phyloP scores from a whole-genome alignment of 805 yeast genomes.

The Kluyveromyces aestuarii region DNA sequence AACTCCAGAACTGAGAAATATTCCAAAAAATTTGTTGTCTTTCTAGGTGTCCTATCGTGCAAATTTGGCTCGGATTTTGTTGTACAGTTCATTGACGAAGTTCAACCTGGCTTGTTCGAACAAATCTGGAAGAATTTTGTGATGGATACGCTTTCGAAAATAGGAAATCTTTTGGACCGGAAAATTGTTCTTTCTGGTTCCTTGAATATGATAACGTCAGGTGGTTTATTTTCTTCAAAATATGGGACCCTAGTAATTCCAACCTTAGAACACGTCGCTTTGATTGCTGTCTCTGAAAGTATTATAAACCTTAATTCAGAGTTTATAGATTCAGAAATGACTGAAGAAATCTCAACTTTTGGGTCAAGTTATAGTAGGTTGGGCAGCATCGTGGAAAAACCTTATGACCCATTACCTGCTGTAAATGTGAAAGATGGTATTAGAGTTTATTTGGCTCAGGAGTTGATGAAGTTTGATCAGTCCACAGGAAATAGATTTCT shows the following conservation, averaged over 20 bases:
- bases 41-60: conserved; percentile 47
- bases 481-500: conserved; percentile 11
- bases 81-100: conserved; percentile 58
- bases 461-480: conserved; percentile 17
- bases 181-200: conserved; percentile 46
- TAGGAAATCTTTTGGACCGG: conserved; percentile 45
- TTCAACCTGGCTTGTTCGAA: conserved; percentile 52
- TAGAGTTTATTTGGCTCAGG: conserved; percentile 13
- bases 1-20: conserved; percentile 74
- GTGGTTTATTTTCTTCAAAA: conserved; percentile 29
- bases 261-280: conserved; percentile 37
- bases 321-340: conserved; percentile 35
- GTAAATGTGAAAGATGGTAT: conserved; percentile 29
- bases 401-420: conserved; percentile 63
- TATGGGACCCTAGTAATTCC: conserved; percentile 35
- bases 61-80: conserved; percentile 43
- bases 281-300: conserved; percentile 30
- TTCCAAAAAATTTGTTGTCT: conserved; percentile 59
- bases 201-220: conserved; percentile 34
- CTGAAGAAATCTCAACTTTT: conserved; percentile 70
- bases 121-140: conserved; percentile 37
- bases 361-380: conserved; percentile 80
- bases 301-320: conserved; percentile 31
- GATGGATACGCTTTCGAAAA: conserved; percentile 34
- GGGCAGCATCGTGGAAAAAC: conserved; percentile 47